These are phyloP conservation scores for Tylopilus sp. DNA, from an alignment of 768 basidiomycete genomes.

Conservation along the genomic window DNA sequence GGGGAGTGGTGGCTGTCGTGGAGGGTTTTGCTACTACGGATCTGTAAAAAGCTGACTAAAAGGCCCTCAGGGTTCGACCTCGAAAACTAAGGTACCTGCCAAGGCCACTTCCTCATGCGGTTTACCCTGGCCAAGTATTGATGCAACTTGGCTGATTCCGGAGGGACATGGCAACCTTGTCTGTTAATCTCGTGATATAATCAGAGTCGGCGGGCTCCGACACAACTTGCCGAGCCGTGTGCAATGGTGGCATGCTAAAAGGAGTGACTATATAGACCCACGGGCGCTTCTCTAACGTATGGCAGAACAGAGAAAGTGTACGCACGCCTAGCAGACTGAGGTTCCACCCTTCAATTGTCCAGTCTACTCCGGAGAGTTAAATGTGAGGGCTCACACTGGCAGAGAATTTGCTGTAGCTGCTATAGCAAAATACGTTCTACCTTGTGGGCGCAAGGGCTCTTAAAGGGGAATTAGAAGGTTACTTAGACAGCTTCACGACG, in stretches of 20 bases:
- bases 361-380: not conserved
- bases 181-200: not conserved
- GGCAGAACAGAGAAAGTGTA: not conserved
- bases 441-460: slow-evolving; percentile 15
- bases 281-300: too few relatives aligned
- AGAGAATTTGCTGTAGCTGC: slow-evolving; percentile 7
- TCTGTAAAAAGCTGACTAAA: not conserved
- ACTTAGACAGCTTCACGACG: too few relatives aligned
- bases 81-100: too few relatives aligned
- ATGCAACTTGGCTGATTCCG: too few relatives aligned
- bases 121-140: too few relatives aligned
- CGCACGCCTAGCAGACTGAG: too few relatives aligned
- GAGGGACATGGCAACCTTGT: too few relatives aligned
- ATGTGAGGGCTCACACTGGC: slow-evolving; percentile 8
- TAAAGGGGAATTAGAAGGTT: slow-evolving; percentile 9
- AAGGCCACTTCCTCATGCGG: too few relatives aligned
- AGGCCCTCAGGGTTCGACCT: not conserved
- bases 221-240: not conserved
- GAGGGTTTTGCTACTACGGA: slow-evolving; percentile 39
- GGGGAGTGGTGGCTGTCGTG: slow-evolving; percentile 39
- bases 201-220: not conserved
- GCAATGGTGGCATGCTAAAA: too few relatives aligned
- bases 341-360: not conserved
- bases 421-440: slow-evolving; percentile 16
- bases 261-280: too few relatives aligned